Base-by-base conservation (phyloP, 225 moss, liverwort and hornwort genomes). In the Physcomitrium patens region DNA sequence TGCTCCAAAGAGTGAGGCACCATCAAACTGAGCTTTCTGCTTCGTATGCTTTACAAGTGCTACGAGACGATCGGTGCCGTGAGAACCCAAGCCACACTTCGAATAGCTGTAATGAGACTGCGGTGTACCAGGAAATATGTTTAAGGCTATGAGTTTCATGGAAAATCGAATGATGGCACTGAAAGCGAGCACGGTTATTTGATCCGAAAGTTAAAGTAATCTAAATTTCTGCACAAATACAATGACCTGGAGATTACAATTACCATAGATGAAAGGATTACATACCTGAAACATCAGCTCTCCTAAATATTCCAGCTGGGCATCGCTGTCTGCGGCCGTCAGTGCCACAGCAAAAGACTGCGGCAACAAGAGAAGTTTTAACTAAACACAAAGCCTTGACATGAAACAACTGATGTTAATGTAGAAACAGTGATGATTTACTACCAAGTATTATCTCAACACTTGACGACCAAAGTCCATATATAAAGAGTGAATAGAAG, bases 91-190 rank as follows among this genome's bases (percentile, higher is more conserved):
- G 48, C 91, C 92, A 83, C 94, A 94, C 54, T 81, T 92, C 57
- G 94, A 94, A 80, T 96, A 94, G 92, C 96, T 87, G 57, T 80
- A 66, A 77, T 96, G 94, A 71, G 96, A 91, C 92, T 94, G 92
- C 79, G 76, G 60, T 47, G 60, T 59, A 11, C 66, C 55, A 75
- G 20, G 16, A 54, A 66, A 58, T 8, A 55, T 48, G 71, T 61
- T 61, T 66, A 46, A 41, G 24, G 17, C 42, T 60, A 67, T 54
- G 60, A 23, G 26, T 37, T 64, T 51, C 52, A 69, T 23, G 53
- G 3, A 74, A 45, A 70, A 69, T 53, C 60, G 8, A 70, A 58
- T 48, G 31, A 19, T 22, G 64, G 50, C 50, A 59, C 42, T 66
- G 1, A 10, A 60, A 65, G 50, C 63, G 43, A 74, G 46, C 65